Conservation (phyloP, 1,139 yeast genomes). For the Spathaspora jeffriesii region DNA sequence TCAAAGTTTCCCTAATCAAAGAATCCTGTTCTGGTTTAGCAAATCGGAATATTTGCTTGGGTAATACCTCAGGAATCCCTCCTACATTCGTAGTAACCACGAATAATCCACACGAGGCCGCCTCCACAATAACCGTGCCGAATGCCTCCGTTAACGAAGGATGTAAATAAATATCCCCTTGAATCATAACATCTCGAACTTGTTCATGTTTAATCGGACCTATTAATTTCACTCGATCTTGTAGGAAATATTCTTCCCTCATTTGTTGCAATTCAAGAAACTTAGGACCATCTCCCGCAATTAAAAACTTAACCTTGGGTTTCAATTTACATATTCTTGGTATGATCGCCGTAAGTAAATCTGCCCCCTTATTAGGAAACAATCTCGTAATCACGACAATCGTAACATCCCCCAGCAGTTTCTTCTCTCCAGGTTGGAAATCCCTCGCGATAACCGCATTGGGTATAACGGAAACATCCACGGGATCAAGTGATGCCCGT, state of each 20-base stretch:
- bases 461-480: slow-evolving; percentile 85
- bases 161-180: slow-evolving; percentile 92
- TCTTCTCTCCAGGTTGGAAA: slow-evolving; percentile 58
- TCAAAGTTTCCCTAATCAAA: slow-evolving; percentile 64
- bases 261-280: slow-evolving; percentile 93
- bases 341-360: slow-evolving; percentile 78
- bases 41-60: slow-evolving; percentile 90
- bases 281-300: slow-evolving; percentile 98
- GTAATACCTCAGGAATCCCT: slow-evolving; percentile 96
- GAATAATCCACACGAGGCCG: slow-evolving; percentile 92
- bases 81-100: slow-evolving; percentile 98
- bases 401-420: slow-evolving; percentile 39
- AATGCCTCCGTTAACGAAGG: slow-evolving; percentile 97
- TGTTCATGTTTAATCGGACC: slow-evolving; percentile 93
- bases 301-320: slow-evolving; percentile 69
- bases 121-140: slow-evolving; percentile 97
- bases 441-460: slow-evolving; percentile 91
- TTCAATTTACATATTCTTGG: slow-evolving; percentile 76
- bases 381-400: slow-evolving; percentile 90
- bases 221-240: slow-evolving; percentile 81
- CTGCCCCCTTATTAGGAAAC: slow-evolving; percentile 97
- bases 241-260: slow-evolving; percentile 84
- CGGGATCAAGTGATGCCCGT: slow-evolving; percentile 81
- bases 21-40: slow-evolving; percentile 86
- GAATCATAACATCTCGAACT: slow-evolving; percentile 89